Conservation (phyloP, 2,329 filamentous ascomycete species). For the Aspergillus sp. region DNA sequence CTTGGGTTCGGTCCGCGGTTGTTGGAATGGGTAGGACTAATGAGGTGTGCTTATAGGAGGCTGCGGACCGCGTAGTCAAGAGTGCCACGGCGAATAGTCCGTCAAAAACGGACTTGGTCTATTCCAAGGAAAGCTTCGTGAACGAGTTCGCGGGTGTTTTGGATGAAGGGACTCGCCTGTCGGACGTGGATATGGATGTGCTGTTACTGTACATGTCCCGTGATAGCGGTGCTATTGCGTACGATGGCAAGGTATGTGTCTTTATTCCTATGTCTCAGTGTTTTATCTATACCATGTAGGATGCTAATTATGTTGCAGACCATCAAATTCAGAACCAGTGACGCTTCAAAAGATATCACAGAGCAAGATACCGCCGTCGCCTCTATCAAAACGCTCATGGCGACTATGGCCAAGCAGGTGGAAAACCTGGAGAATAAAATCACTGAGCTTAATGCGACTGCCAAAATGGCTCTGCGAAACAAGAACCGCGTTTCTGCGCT, state of each 20-base stretch:
- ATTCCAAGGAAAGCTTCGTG: slow-evolving; percentile 66
- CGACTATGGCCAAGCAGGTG: slow-evolving; percentile 66
- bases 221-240: slow-evolving; percentile 59
- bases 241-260: slow-evolving; percentile 47
- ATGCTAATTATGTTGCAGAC: slow-evolving; percentile 50
- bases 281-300: neutral
- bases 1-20: neutral
- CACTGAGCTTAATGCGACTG: slow-evolving; percentile 53
- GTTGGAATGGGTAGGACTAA: slow-evolving; percentile 21
- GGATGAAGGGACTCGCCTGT: slow-evolving; percentile 53
- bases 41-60: slow-evolving; percentile 40
- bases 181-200: slow-evolving; percentile 67
- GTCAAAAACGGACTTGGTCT: slow-evolving; percentile 64
- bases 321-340: slow-evolving; percentile 70
- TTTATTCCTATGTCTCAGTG: slow-evolving; percentile 1
- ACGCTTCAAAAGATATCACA: slow-evolving; percentile 59
- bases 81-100: slow-evolving; percentile 47
- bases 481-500: slow-evolving; percentile 77
- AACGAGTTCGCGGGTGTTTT: slow-evolving; percentile 59
- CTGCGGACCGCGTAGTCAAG: slow-evolving; percentile 57
- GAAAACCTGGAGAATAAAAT: slow-evolving; percentile 62
- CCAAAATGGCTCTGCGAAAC: slow-evolving; percentile 68
- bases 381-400: slow-evolving; percentile 72
- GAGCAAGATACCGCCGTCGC: slow-evolving; percentile 80
- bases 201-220: slow-evolving; percentile 69